A percentile compares a stretch with the other conserved stretches of the same genome.
Evolutionary conservation across 129 eudicot genomes (phyloP).

Genomic region (Glebionis coronaria): DNA sequence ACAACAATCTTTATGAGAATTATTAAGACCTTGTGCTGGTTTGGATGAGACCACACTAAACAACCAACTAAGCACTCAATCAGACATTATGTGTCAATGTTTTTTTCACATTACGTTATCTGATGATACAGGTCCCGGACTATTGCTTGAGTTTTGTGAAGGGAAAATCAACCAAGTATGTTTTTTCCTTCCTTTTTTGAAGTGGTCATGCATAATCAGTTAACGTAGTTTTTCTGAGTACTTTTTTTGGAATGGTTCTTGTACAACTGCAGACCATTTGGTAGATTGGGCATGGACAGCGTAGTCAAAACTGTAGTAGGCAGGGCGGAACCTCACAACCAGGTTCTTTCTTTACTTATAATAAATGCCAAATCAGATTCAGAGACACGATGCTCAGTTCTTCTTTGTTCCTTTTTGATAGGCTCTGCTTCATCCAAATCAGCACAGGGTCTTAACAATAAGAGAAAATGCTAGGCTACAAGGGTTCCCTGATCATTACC

Average conservation of each 20-base stretch:
- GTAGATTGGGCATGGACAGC: constrained; percentile 59
- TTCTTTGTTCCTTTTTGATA: constrained; percentile 1
- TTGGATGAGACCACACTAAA: no score
- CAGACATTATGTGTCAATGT: no score
- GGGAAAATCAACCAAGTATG: constrained; percentile 57
- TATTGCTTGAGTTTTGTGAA: constrained; percentile 47
- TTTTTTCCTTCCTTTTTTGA: neutral
- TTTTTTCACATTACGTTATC: neutral
- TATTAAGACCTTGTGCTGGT: no score
- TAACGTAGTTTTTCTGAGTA: no score
- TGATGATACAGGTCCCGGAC: constrained; percentile 47
- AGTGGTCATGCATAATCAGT: no score
- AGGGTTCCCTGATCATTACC: constrained; percentile 73
- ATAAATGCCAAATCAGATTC: neutral
- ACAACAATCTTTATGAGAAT: neutral
- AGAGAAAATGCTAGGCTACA: constrained; percentile 77
- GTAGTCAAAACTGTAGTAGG: constrained; percentile 62
- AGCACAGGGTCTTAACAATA: constrained; percentile 53
- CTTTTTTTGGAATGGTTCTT: no score
- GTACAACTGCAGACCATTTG: constrained; percentile 57
- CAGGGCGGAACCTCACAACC: constrained; percentile 75
- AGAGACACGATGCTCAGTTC: neutral
- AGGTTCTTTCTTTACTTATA: constrained; percentile 28
- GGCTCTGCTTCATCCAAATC: constrained; percentile 51
- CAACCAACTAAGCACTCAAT: no score